These are phyloP conservation scores for Nicotiana obtusifolia DNA, from an alignment of 257 asterid species.

Conservation along the genomic window DNA sequence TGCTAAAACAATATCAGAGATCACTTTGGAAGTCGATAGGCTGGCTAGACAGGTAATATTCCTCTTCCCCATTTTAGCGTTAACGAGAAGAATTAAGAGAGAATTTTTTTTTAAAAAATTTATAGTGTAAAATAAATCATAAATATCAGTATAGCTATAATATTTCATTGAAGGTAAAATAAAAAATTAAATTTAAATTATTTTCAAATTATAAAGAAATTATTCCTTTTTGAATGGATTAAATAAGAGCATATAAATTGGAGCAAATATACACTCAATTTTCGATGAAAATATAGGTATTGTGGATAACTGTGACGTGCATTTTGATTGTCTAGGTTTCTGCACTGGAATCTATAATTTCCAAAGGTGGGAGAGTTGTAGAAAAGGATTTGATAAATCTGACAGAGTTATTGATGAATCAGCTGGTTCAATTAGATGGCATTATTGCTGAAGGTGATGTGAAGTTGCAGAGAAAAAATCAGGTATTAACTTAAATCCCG, in stretches of 20 bases:
- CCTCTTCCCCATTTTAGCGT: not conserved
- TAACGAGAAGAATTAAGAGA: not conserved
- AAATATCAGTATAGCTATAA: too few species aligned
- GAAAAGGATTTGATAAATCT: conserved; percentile 30
- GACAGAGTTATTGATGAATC: conserved; percentile 45
- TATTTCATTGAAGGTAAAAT: too few species aligned
- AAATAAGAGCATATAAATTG: not conserved
- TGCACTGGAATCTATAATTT: conserved; percentile 35
- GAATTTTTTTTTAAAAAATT: too few species aligned
- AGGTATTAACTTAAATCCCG: conserved; percentile 16
- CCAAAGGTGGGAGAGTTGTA: conserved; percentile 34
- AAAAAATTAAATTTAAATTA: not conserved
- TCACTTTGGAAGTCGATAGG: conserved; percentile 38
- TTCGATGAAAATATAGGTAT: not conserved
- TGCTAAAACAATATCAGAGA: conserved; percentile 37
- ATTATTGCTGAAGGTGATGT: conserved; percentile 38
- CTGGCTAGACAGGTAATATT: conserved; percentile 35
- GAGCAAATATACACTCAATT: not conserved
- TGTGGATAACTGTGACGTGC: not conserved
- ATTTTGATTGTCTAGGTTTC: conserved; percentile 27
- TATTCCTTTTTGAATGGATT: too few species aligned
- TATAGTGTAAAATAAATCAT: too few species aligned
- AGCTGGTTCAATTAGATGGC: conserved; percentile 38
- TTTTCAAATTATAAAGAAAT: not conserved
- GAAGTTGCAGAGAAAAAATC: conserved; percentile 42